Evolutionary conservation across 1,284 basidiomycete species (phyloP), one percentile per base, ranked within the genome.

Genomic region (Kwoniella shivajii): DNA sequence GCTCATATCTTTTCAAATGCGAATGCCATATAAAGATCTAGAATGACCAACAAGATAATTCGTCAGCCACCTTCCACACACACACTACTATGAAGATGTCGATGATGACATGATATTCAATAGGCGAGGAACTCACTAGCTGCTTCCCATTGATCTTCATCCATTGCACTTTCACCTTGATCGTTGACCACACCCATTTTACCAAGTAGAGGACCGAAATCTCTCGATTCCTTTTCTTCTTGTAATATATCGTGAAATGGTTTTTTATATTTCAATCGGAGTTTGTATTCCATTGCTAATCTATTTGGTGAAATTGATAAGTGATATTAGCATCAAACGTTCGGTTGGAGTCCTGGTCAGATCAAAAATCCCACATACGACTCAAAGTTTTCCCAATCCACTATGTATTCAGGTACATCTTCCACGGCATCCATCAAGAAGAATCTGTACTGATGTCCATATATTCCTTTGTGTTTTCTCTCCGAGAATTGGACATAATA

Each of bases 391-490:
- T 92, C 87, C 93, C 95, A 99, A 54, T 87, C 84, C 9, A 99
- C 95, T 46, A 99, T 82, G 69, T 95, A 99, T 75, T 99, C 96
- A 2, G 94, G 94, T 29, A 98, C 94, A 69, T 98, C 88, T 66
- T 92, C 92, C 4, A 99, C 94, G 1, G 96, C 96, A 70, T 99
- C 96, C 69, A 86, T 80, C 30, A 99, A 84, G 79, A 85, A 97
- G 81, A 99, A 99, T 74, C 84, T 88, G 73, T 99, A 99, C 56
- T 88, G 86, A 75, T 97, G 90, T 4, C 96, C 96, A 71, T 88
- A 95, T 13, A 86, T 66, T 7, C 88, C 85, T 50, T 83, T 80
- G 56, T 85, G 80, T 10, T 82, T 78, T 22, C 74, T 59, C 83
- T 79, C 85, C 62, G 91, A 88, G 72, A 99, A 99, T 36, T 85